Conservation (phyloP, 805 yeast species). For the Candida chilensis region DNA sequence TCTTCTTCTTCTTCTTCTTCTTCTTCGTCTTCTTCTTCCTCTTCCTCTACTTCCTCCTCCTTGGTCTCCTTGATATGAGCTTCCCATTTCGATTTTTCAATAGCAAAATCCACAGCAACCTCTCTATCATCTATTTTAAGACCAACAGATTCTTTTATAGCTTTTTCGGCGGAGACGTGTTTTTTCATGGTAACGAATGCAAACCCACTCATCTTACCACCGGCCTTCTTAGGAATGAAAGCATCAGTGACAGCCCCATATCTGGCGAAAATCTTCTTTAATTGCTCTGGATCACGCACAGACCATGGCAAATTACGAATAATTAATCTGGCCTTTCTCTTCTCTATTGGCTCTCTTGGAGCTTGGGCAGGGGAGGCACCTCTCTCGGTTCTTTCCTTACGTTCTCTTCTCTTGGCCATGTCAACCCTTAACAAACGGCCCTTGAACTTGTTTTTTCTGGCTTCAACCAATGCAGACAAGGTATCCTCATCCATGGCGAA, state of each 20-base stretch:
- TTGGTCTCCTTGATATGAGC: slow-evolving; percentile 35
- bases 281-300: slow-evolving; percentile 64
- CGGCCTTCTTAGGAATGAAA: slow-evolving; percentile 77
- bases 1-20: slow-evolving; percentile 24
- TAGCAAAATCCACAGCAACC: slow-evolving; percentile 91
- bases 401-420: slow-evolving; percentile 86
- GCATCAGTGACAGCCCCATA: slow-evolving; percentile 88
- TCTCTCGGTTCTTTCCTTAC: slow-evolving; percentile 30
- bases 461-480: slow-evolving; percentile 54
- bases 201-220: slow-evolving; percentile 90
- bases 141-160: slow-evolving; percentile 67
- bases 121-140: slow-evolving; percentile 81
- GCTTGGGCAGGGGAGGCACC: slow-evolving; percentile 4
- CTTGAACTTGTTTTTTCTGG: slow-evolving; percentile 59
- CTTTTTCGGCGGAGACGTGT: slow-evolving; percentile 65
- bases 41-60: slow-evolving; percentile 26
- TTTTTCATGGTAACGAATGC: slow-evolving; percentile 90
- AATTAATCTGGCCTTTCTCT: slow-evolving; percentile 80
- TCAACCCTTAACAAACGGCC: slow-evolving; percentile 67
- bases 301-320: slow-evolving; percentile 96
- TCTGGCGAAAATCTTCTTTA: slow-evolving; percentile 60
- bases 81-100: slow-evolving; percentile 83
- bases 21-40: slow-evolving; percentile 27
- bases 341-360: slow-evolving; percentile 40
- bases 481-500: slow-evolving; percentile 85